phyloP scores from a whole-genome alignment of 2,329 filamentous ascomycete genomes.

The Chalaropsis thielavioides region DNA sequence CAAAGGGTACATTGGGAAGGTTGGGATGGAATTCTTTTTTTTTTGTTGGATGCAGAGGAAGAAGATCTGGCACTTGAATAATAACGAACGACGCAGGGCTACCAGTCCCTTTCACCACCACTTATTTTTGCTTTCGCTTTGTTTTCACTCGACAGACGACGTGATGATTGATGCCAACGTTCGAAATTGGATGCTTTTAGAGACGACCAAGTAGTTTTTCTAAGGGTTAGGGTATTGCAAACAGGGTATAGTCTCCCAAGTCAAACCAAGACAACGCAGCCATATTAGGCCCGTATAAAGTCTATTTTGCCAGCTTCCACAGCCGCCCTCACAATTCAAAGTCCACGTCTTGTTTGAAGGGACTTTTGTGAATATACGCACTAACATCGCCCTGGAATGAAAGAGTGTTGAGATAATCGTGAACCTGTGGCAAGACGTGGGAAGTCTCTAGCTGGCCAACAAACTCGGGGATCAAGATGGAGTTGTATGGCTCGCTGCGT shows the following conservation, averaged over 20 bases:
- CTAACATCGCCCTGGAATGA: slow-evolving; percentile 46
- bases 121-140: neutral
- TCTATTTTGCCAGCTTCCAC: neutral
- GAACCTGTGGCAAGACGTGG: slow-evolving; percentile 41
- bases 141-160: neutral
- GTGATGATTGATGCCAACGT: too few species aligned
- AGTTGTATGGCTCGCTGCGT: slow-evolving; percentile 66
- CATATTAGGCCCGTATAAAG: too few species aligned
- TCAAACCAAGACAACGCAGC: too few species aligned
- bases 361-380: slow-evolving; percentile 38
- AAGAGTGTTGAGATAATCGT: slow-evolving; percentile 45
- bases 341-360: slow-evolving; percentile 31
- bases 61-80: slow-evolving; percentile 7
- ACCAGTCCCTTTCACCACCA: slow-evolving; percentile 10
- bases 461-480: slow-evolving; percentile 71
- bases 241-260: too few species aligned
- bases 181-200: too few species aligned
- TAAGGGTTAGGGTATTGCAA: too few species aligned
- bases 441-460: slow-evolving; percentile 30
- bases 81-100: slow-evolving; percentile 7
- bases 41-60: neutral
- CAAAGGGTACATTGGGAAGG: slow-evolving; percentile 4
- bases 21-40: neutral
- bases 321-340: neutral
- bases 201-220: too few species aligned